Conservation (phyloP, 768 basidiomycete genomes). For the Mycena albidolilacea region DNA sequence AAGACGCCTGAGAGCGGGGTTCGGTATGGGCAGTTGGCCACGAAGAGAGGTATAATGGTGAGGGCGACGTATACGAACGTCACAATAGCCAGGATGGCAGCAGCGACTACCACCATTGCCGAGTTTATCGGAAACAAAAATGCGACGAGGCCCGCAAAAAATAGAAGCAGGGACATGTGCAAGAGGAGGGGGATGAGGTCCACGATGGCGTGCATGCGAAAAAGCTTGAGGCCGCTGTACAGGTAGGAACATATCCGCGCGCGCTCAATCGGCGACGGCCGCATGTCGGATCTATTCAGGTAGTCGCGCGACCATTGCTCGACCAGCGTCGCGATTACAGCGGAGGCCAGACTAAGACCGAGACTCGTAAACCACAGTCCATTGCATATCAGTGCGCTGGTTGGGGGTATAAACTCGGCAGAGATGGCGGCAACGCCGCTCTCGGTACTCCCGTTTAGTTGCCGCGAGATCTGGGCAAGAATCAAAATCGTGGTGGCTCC, state of each 20-base stretch:
- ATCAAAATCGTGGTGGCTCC: slow-evolving; percentile 6
- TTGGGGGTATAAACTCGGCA: background rate
- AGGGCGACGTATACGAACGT: slow-evolving; percentile 17
- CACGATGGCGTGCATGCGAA: slow-evolving; percentile 25
- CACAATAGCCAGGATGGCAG: slow-evolving; percentile 7
- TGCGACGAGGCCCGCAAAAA: slow-evolving; percentile 14
- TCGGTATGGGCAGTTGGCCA: slow-evolving; percentile 12
- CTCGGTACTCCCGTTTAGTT: slow-evolving; percentile 12
- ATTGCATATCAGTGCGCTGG: slow-evolving; percentile 16
- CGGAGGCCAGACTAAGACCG: slow-evolving; percentile 22
- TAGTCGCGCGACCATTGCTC: slow-evolving; percentile 31
- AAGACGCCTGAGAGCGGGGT: slow-evolving; percentile 27
- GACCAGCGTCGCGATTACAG: slow-evolving; percentile 24
- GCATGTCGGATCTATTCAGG: slow-evolving; percentile 23
- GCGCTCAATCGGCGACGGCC: slow-evolving; percentile 17
- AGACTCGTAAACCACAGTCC: slow-evolving; percentile 27
- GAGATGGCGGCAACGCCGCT: background rate
- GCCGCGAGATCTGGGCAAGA: slow-evolving; percentile 30
- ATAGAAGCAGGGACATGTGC: slow-evolving; percentile 23
- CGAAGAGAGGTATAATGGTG: slow-evolving; percentile 23
- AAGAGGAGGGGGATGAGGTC: slow-evolving; percentile 23
- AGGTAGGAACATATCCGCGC: slow-evolving; percentile 28
- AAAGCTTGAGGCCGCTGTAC: slow-evolving; percentile 25
- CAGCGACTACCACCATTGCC: slow-evolving; percentile 1
- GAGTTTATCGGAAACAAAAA: slow-evolving; percentile 20